Base-by-base conservation (phyloP, 768 basidiomycete genomes). In the Phlegmacium glaucopus region DNA sequence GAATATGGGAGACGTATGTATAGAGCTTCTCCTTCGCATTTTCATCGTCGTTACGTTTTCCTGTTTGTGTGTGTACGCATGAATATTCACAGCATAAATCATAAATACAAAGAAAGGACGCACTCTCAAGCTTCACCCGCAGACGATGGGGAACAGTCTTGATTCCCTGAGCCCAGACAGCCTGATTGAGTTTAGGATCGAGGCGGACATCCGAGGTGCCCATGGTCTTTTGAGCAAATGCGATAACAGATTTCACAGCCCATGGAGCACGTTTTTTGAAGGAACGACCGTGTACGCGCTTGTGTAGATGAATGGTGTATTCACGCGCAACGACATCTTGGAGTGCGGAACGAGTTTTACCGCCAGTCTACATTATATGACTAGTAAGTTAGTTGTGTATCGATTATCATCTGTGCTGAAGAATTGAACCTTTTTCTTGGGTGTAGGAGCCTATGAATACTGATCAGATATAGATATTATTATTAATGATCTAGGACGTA, bases 1-100 rank as follows among this genome's bases (percentile, higher is more conserved):
- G 76, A 47, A 96, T 85, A 64, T 89, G 80, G 49, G 81, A 81
- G 54, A 90, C 94, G 66, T 93, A 91, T 26, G 90, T 94, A 79
- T 75, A 97, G 47, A 96, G 86, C 76, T 94, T 96, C 79, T 95
- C 94, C 76, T 94, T 96, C 49, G 96, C 95, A 61, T 86, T 88
- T 78, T 99, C 95, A 60, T 97, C 94, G 71, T 99, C 95, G 70
- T 98, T 98, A 62, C 96, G 90, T 77, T 94, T 95, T 61, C 95
- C 90, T 94, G 59, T 2, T 61, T 26, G 51, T 26, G 11, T 10
- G 5, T 22, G 5, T 22, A 22, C 5, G 54, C 48, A 27, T 50
- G 17, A 18, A 45, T 22, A 43, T 53, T 15, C 51, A 52, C 29
- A 32, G 7, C 16, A 32, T 25, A 43, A 38, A 6, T 17, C 36